Percentiles rank a stretch among this genome's conserved stretches.
Conservation (phyloP, 441 rosid genomes). For the Arabidopsis hybrid region DNA sequence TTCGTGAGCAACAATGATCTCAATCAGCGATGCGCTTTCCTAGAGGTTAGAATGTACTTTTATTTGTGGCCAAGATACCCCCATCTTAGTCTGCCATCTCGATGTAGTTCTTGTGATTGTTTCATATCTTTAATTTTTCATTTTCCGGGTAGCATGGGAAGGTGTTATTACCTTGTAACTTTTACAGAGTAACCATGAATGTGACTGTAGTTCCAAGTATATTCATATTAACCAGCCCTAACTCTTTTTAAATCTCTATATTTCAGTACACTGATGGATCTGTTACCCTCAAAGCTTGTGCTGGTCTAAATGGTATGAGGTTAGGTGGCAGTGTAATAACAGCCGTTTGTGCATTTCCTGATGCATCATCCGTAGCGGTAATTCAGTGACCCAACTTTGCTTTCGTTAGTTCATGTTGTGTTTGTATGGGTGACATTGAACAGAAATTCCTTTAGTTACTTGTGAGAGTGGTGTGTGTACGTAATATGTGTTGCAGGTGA, state of each 20-base stretch:
- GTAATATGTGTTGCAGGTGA: constrained; percentile 53
- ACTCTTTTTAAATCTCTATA: background rate
- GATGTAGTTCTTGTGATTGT: background rate
- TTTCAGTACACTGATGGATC: constrained; percentile 80
- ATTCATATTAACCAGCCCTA: background rate
- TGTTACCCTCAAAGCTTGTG: constrained; percentile 81
- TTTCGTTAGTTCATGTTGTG: constrained; percentile 19
- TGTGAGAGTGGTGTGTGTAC: constrained; percentile 44
- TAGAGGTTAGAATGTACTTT: constrained; percentile 72
- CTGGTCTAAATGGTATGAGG: constrained; percentile 91
- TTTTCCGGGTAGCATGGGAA: constrained; percentile 23
- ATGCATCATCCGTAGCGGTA: constrained; percentile 61
- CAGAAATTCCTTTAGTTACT: constrained; percentile 27
- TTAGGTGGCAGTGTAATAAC: constrained; percentile 84
- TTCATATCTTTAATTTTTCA: constrained; percentile 3
- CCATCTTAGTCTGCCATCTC: constrained; percentile 14
- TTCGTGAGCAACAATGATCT: constrained; percentile 53
- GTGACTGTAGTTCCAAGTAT: constrained; percentile 18
- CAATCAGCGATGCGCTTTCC: constrained; percentile 58
- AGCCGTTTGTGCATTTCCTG: constrained; percentile 72
- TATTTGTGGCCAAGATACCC: constrained; percentile 11
- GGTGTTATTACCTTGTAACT: background rate
- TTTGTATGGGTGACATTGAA: constrained; percentile 25
- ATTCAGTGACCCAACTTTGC: constrained; percentile 20
- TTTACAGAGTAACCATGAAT: constrained; percentile 1